These are phyloP conservation scores for Chenopodium quinoa DNA, from an alignment of 148 eudicot genomes.

Conservation along the genomic window DNA sequence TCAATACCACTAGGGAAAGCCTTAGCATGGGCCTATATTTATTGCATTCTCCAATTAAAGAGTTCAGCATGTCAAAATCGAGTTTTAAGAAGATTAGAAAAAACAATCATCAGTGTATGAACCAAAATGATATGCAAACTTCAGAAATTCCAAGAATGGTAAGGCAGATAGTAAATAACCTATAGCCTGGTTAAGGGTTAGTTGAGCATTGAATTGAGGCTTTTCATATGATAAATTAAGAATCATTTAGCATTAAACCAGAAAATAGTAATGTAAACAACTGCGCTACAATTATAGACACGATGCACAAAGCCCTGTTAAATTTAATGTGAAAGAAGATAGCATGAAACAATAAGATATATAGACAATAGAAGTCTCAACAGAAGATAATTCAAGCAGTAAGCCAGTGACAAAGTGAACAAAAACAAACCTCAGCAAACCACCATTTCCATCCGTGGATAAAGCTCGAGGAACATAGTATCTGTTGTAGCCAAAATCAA, in stretches of 20 bases:
- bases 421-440: slow-evolving; percentile 42
- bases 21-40: neutral
- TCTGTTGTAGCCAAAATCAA: slow-evolving; percentile 32
- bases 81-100: neutral
- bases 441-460: slow-evolving; percentile 29
- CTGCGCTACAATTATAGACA: neutral
- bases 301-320: neutral
- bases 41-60: neutral
- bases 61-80: neutral
- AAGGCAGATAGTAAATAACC: neutral
- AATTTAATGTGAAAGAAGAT: neutral
- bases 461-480: slow-evolving; percentile 27
- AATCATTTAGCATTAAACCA: neutral
- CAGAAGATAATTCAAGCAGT: slow-evolving; percentile 11
- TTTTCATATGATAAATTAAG: neutral
- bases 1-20: neutral
- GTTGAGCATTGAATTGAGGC: neutral
- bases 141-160: neutral
- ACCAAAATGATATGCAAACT: neutral
- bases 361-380: neutral
- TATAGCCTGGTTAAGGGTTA: neutral
- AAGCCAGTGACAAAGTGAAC: neutral
- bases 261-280: neutral
- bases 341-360: neutral
- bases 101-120: neutral